phyloP scores from a whole-genome alignment of 2,329 filamentous ascomycete genomes.

The Zymoseptoria tritici region DNA sequence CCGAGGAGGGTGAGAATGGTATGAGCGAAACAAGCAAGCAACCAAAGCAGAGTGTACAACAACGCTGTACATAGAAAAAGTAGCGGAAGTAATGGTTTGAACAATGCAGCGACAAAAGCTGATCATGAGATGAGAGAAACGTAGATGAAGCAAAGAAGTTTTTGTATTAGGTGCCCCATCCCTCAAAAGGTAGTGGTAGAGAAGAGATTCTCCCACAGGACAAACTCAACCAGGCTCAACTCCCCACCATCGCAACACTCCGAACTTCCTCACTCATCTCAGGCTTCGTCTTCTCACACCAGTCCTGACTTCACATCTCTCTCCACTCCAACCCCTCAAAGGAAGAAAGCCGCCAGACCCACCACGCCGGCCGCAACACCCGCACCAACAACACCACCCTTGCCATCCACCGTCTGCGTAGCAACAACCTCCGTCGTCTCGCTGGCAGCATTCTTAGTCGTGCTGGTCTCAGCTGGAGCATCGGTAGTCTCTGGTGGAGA shows the following conservation, averaged over 20 bases:
- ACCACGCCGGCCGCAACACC: not conserved
- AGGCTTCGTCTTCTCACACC: too few species aligned
- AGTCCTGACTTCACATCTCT: too few species aligned
- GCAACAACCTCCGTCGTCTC: not conserved
- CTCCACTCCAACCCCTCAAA: not conserved
- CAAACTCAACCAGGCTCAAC: not conserved
- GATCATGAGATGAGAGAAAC: too few species aligned
- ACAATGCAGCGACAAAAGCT: too few species aligned
- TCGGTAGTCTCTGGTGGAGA: not conserved
- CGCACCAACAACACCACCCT: not conserved
- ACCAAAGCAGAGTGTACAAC: too few species aligned
- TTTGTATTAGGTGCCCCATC: not conserved
- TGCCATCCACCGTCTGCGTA: not conserved
- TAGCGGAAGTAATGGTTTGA: too few species aligned
- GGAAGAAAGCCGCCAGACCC: not conserved
- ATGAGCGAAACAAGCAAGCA: too few species aligned
- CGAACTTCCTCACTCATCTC: too few species aligned
- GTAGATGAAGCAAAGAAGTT: too few species aligned
- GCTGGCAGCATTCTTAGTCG: not conserved
- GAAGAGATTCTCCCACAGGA: not conserved
- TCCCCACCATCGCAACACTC: too few species aligned
- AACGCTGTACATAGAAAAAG: too few species aligned
- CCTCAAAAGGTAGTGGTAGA: not conserved
- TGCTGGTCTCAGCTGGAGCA: not conserved
- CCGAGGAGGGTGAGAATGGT: too few species aligned